Base-by-base conservation (phyloP, 257 asterid genomes). In the Cinchona pubescens region DNA sequence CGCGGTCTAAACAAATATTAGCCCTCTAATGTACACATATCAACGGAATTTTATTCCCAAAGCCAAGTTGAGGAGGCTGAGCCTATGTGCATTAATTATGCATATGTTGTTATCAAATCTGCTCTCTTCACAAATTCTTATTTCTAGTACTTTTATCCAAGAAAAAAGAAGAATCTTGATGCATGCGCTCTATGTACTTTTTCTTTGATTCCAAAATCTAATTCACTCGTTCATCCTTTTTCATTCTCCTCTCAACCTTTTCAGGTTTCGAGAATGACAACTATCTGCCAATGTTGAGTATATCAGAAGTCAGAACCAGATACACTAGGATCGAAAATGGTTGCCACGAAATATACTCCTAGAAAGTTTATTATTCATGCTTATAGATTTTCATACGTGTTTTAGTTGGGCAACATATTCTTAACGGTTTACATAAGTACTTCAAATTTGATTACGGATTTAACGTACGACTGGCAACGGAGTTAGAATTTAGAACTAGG, bases 241-340 rank as follows among this genome's bases (percentile, higher is more conserved):
- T 40, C 34, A 40, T 53, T 71, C 29, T 71, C 25, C 27, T 25
- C 16, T n/a, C n/a, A n/a, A n/a, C n/a, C 32, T 23, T 66, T 66
- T 66, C 35, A 66, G 73, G 79, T 66, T 75, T 53, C 72, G 35
- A 75, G 53, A 65, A 65, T 37, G 73, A 49, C 46, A 21, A 46
- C 6, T 4, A 49, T 21, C 6, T 19, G 46, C 72, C 37, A 13
- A 11, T 15, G 37, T 27, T 13, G 27, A n/a, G n/a, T n/a, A 48
- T 46, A n/a, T 40, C 21, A 18, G 1, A 19, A 35, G 7, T 10
- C 38, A 10, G 76, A 72, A 72, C 43, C 68, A 38, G 68, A 59
- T 72, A 58, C 76, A 5, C 34, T 64, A 64, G 42, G 40, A 2
- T 5, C 40, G 2, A 37, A 37, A 5, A 37, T 37, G 2, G 25